phyloP scores from a whole-genome alignment of 2,329 filamentous ascomycete species.

The Neopestalotiopsis sp. region DNA sequence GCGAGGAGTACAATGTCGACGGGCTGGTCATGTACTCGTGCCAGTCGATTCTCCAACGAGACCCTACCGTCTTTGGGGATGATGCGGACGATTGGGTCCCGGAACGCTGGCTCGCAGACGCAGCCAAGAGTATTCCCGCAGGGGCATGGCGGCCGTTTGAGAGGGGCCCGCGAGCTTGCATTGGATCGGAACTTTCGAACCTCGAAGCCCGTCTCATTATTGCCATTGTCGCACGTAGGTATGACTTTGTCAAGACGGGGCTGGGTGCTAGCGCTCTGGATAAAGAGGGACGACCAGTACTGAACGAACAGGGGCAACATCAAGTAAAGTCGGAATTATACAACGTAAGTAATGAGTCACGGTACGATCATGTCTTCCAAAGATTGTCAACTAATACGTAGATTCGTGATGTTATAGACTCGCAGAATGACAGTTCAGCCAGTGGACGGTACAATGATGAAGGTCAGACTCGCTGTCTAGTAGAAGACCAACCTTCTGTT shows the following conservation, averaged over 20 bases:
- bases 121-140: background rate
- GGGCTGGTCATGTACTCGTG: slow-evolving; percentile 23
- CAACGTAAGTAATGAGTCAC: background rate
- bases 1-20: slow-evolving; percentile 24
- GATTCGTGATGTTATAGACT: slow-evolving; percentile 16
- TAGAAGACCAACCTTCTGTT: background rate
- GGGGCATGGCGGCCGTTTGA: slow-evolving; percentile 40
- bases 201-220: slow-evolving; percentile 22
- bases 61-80: slow-evolving; percentile 20
- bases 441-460: slow-evolving; percentile 25
- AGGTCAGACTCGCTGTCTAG: slow-evolving; percentile 16
- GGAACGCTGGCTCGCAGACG: slow-evolving; percentile 26
- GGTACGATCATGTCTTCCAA: background rate
- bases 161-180: slow-evolving; percentile 51
- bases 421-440: slow-evolving; percentile 24
- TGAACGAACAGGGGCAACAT: background rate
- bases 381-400: background rate
- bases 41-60: slow-evolving; percentile 20
- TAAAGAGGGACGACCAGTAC: slow-evolving; percentile 16
- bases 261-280: slow-evolving; percentile 16
- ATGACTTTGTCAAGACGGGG: slow-evolving; percentile 20
- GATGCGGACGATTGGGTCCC: slow-evolving; percentile 25
- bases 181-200: slow-evolving; percentile 55
- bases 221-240: slow-evolving; percentile 17
- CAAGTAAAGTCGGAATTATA: background rate